Conservation (phyloP, 2,329 filamentous ascomycete genomes). For the Xylariales sp. region DNA sequence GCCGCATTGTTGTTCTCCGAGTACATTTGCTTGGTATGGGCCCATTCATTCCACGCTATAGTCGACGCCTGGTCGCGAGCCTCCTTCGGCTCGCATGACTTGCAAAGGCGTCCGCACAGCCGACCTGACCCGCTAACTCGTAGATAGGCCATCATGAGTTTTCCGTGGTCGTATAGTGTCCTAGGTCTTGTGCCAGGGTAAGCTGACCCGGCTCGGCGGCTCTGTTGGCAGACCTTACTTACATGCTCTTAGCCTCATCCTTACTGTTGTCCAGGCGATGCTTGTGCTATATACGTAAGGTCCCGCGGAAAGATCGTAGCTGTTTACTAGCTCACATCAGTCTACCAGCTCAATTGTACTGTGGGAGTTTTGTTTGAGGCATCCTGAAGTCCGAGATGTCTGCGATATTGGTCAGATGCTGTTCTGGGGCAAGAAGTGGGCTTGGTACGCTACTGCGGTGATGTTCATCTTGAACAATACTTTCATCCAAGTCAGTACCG, state of each 20-base stretch:
- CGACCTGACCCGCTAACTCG: too few species aligned
- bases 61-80: conserved; percentile 32
- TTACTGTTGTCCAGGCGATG: conserved; percentile 73
- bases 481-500: conserved; percentile 70
- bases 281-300: conserved; percentile 81
- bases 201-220: conserved; percentile 16
- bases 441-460: conserved; percentile 64
- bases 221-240: not conserved
- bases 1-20: conserved; percentile 87
- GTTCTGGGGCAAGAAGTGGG: conserved; percentile 78
- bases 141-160: conserved; percentile 85
- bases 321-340: too few species aligned
- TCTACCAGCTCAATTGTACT: conserved; percentile 22
- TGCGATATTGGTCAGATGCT: conserved; percentile 95
- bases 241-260: conserved; percentile 50
- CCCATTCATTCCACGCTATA: not conserved
- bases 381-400: conserved; percentile 87
- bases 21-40: conserved; percentile 72
- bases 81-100: too few species aligned
- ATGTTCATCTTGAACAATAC: conserved; percentile 96
- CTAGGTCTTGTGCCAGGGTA: conserved; percentile 78
- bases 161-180: conserved; percentile 86
- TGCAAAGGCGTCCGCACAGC: too few species aligned
- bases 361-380: conserved; percentile 79
- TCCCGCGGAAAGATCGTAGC: conserved; percentile 33